Evolutionary conservation across 2,329 filamentous ascomycete species (phyloP).

Genomic region (Incumbomyces delicatus): DNA sequence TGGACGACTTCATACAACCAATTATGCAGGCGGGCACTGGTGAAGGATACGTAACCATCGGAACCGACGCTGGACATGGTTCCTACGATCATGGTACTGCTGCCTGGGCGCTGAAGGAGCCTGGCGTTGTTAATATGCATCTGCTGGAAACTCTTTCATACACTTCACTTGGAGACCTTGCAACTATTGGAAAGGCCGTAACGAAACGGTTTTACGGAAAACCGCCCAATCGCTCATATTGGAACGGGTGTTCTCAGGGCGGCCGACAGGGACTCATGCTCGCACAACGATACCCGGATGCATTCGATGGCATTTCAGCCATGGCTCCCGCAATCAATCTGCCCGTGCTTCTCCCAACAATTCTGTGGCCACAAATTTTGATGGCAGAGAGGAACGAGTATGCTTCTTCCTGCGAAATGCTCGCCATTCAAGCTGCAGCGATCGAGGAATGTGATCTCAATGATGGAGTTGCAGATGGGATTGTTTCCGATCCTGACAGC

Average conservation of each 20-base stretch:
- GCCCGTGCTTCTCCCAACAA: background rate
- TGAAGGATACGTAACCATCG: slow-evolving; percentile 15
- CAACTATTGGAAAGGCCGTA: slow-evolving; percentile 18
- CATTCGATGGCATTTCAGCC: slow-evolving; percentile 22
- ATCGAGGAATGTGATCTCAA: slow-evolving; percentile 21
- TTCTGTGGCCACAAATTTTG: slow-evolving; percentile 11
- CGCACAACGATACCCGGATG: slow-evolving; percentile 18
- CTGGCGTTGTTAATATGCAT: slow-evolving; percentile 26
- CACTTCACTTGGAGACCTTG: slow-evolving; percentile 25
- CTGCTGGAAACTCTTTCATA: slow-evolving; percentile 27
- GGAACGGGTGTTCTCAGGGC: slow-evolving; percentile 49
- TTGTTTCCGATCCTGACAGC: slow-evolving; percentile 13
- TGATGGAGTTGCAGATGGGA: slow-evolving; percentile 19
- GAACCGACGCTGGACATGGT: slow-evolving; percentile 16
- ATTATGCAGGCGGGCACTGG: slow-evolving; percentile 6
- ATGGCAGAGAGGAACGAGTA: slow-evolving; percentile 15
- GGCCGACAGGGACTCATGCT: slow-evolving; percentile 49
- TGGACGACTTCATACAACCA: slow-evolving; percentile 7
- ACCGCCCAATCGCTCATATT: slow-evolving; percentile 33
- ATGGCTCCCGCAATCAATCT: slow-evolving; percentile 14
- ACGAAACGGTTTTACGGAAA: slow-evolving; percentile 8
- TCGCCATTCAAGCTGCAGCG: slow-evolving; percentile 26
- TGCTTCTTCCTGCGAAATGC: slow-evolving; percentile 24
- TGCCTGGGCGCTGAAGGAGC: slow-evolving; percentile 4
- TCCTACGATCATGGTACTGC: background rate